Evolutionary conservation across 2,329 filamentous ascomycete species (phyloP).

Genomic region (Diaporthe citri): DNA sequence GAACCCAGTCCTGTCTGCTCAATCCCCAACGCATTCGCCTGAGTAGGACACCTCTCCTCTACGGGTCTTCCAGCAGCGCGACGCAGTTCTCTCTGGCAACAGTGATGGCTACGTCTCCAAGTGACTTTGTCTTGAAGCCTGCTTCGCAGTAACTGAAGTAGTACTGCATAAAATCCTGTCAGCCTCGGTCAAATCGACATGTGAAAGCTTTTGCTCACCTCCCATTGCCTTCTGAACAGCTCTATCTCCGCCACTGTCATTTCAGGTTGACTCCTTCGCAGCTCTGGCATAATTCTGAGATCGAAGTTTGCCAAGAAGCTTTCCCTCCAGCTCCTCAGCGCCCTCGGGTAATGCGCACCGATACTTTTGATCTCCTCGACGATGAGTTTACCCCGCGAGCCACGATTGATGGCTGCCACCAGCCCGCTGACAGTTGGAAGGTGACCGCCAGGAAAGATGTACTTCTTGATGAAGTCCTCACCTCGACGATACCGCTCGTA

Average conservation of each 20-base stretch:
- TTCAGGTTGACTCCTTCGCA: conserved; percentile 14
- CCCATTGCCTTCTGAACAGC: conserved; percentile 35
- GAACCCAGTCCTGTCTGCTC: neutral
- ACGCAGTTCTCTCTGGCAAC: conserved; percentile 38
- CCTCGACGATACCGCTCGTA: conserved; percentile 32
- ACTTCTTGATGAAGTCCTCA: conserved; percentile 41
- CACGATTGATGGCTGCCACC: conserved; percentile 34
- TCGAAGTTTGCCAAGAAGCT: conserved; percentile 33
- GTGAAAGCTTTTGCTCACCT: conserved; percentile 24
- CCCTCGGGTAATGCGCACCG: conserved; percentile 34
- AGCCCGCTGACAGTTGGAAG: conserved; percentile 39
- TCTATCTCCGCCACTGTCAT: conserved; percentile 33
- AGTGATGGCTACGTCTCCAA: conserved; percentile 36
- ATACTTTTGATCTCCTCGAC: conserved; percentile 40
- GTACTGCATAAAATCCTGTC: conserved; percentile 11
- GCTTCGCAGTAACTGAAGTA: conserved; percentile 40
- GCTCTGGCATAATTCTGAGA: conserved; percentile 32
- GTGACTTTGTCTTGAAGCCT: conserved; percentile 36
- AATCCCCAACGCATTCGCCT: neutral
- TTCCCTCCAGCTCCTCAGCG: conserved; percentile 35
- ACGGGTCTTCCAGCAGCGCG: conserved; percentile 30
- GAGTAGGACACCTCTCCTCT: neutral
- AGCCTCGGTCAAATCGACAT: neutral
- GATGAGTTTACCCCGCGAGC: conserved; percentile 33
- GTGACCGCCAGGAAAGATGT: conserved; percentile 40